Conservation (phyloP, 768 basidiomycete species). For the Calocybe gangraenosa region DNA sequence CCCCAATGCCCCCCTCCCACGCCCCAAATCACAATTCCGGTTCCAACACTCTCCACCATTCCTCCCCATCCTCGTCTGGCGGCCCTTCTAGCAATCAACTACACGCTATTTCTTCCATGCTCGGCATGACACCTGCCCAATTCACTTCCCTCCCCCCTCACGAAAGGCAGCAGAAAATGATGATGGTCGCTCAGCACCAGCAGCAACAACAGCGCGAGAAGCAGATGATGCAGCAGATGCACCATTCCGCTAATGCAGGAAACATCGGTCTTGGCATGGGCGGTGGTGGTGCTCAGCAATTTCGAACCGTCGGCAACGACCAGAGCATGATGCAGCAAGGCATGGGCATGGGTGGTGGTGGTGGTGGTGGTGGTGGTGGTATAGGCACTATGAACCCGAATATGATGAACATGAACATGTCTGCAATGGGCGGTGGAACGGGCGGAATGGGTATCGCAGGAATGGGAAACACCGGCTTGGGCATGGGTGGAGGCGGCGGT, state of each 20-base stretch:
- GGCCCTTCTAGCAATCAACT: background rate
- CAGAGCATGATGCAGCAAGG: background rate
- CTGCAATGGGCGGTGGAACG: slow-evolving; percentile 14
- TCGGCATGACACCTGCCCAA: slow-evolving; percentile 12
- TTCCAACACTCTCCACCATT: slow-evolving; percentile 1
- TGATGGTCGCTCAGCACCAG: slow-evolving; percentile 8
- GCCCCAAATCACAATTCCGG: no score
- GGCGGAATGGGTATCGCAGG: no score
- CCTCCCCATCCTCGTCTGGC: slow-evolving; percentile 1
- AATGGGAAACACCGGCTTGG: background rate
- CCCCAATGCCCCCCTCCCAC: background rate
- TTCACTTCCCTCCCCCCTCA: slow-evolving; percentile 13
- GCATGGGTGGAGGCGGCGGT: background rate
- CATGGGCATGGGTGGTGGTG: background rate
- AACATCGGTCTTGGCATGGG: background rate
- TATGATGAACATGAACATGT: slow-evolving; percentile 18
- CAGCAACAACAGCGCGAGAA: slow-evolving; percentile 5
- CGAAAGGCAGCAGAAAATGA: slow-evolving; percentile 21
- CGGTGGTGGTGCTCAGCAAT: background rate
- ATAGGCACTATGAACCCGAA: slow-evolving; percentile 24
- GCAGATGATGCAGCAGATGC: slow-evolving; percentile 2
- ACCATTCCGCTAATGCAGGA: background rate
- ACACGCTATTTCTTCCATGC: background rate
- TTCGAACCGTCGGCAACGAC: background rate
- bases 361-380: slow-evolving; percentile 9